These are phyloP conservation scores for Cornus controversa DNA, from an alignment of 148 eudicot genomes.

Conservation along the genomic window DNA sequence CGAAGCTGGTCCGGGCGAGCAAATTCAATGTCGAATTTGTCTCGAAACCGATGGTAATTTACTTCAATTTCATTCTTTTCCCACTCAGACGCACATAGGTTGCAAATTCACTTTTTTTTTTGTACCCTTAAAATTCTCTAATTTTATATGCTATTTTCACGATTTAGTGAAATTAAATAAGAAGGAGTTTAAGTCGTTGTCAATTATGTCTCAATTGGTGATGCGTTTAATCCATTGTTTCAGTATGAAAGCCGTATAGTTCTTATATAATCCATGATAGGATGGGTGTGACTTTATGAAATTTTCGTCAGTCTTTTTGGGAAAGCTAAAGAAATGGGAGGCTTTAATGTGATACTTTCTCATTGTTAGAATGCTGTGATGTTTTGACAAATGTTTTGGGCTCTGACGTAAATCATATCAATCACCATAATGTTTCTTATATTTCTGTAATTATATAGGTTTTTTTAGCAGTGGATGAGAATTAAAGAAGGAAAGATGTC, in stretches of 20 bases:
- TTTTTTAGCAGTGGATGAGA: neutral
- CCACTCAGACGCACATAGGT: neutral
- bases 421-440: neutral
- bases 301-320: neutral
- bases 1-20: constrained; percentile 84
- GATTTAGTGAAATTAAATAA: neutral
- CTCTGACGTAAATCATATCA: too few species aligned
- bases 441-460: neutral
- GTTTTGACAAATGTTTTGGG: too few species aligned
- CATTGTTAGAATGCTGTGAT: neutral
- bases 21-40: constrained; percentile 97
- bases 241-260: too few species aligned
- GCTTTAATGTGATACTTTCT: neutral
- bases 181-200: too few species aligned
- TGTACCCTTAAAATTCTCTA: neutral
- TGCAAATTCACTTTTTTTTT: neutral
- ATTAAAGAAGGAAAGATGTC: neutral
- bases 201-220: neutral
- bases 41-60: constrained; percentile 81
- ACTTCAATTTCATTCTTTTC: neutral
- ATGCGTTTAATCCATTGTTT: too few species aligned
- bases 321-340: neutral
- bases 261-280: neutral
- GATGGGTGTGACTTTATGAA: neutral
- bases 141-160: neutral